Conservation (phyloP, 495 filamentous ascomycete species). For the Cetradonia linearis region DNA sequence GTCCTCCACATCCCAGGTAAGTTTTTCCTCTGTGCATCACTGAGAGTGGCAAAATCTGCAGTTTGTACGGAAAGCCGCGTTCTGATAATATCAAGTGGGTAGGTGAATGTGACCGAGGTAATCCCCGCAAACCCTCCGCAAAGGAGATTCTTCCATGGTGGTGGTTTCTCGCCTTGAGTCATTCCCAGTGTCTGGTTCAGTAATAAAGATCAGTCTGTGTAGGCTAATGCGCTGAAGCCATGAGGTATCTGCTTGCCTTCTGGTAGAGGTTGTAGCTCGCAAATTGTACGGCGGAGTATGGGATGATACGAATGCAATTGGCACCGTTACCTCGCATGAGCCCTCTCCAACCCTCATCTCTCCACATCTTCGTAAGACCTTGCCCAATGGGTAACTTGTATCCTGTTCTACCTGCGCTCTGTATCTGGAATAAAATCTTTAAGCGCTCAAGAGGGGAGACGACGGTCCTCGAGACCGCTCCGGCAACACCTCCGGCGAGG, state of each 20-base stretch:
- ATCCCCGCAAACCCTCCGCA: conserved; percentile 88
- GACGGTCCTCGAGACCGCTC: conserved; percentile 93
- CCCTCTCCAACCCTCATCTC: conserved; percentile 89
- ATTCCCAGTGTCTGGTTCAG: conserved; percentile 1
- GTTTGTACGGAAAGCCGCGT: conserved; percentile 93
- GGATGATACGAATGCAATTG: conserved; percentile 95
- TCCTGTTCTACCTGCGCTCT: conserved; percentile 79
- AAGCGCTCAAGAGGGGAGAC: conserved; percentile 91
- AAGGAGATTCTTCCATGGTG: conserved; percentile 57
- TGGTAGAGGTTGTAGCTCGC: conserved; percentile 97
- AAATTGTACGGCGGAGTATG: conserved; percentile 96
- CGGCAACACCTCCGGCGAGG: conserved; percentile 88
- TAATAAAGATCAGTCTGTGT: not conserved
- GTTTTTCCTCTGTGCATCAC: conserved; percentile 44
- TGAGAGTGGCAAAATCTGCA: conserved; percentile 68
- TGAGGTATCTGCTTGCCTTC: conserved; percentile 48
- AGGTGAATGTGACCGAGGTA: conserved; percentile 74
- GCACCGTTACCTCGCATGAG: conserved; percentile 97
- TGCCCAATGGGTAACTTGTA: conserved; percentile 86
- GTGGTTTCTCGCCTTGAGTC: conserved; percentile 41
- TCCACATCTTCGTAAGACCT: conserved; percentile 87
- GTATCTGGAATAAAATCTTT: conserved; percentile 95
- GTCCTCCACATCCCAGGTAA: conserved; percentile 91
- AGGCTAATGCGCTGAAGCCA: not conserved
- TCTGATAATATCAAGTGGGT: conserved; percentile 90